phyloP scores from a whole-genome alignment of 352 stramenopile genomes.

The Pythium rishiriense region DNA sequence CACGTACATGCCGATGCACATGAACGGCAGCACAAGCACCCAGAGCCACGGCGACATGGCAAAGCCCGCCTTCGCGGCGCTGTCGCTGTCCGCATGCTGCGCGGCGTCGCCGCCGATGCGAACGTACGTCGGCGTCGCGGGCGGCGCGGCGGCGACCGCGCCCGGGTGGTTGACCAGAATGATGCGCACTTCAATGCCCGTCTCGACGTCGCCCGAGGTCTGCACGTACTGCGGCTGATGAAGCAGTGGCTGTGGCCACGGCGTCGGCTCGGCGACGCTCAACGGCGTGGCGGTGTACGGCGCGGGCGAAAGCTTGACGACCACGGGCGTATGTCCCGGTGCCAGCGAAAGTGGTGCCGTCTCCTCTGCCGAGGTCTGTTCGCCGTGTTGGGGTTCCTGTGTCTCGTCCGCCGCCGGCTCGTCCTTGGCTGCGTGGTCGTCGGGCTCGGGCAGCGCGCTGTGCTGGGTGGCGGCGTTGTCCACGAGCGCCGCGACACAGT shows the following conservation, averaged over 20 bases:
- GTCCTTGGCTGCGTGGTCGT: neutral
- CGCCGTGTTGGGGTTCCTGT: neutral
- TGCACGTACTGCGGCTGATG: constrained; percentile 15
- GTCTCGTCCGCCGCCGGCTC: neutral
- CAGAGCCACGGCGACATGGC: constrained; percentile 43
- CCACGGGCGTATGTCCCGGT: neutral
- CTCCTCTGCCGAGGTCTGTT: neutral
- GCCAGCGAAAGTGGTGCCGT: neutral
- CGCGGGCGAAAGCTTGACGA: neutral
- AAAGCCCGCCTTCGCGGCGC: constrained; percentile 21
- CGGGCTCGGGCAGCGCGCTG: constrained; percentile 13
- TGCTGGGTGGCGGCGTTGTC: constrained; percentile 22
- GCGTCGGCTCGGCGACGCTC: neutral
- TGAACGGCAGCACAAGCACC: constrained; percentile 62
- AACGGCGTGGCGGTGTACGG: neutral
- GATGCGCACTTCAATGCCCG: constrained; percentile 29
- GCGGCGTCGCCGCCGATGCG: constrained; percentile 23
- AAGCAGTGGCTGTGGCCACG: neutral
- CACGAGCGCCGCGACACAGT: constrained; percentile 50
- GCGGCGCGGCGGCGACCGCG: neutral
- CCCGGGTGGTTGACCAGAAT: constrained; percentile 27
- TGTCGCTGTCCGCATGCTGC: constrained; percentile 22
- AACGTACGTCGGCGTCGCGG: constrained; percentile 12
- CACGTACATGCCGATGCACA: constrained; percentile 60
- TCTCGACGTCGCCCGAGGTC: constrained; percentile 7